These are phyloP conservation scores for Phaffomyces opuntiae DNA, from an alignment of 805 yeast genomes.

Conservation along the genomic window DNA sequence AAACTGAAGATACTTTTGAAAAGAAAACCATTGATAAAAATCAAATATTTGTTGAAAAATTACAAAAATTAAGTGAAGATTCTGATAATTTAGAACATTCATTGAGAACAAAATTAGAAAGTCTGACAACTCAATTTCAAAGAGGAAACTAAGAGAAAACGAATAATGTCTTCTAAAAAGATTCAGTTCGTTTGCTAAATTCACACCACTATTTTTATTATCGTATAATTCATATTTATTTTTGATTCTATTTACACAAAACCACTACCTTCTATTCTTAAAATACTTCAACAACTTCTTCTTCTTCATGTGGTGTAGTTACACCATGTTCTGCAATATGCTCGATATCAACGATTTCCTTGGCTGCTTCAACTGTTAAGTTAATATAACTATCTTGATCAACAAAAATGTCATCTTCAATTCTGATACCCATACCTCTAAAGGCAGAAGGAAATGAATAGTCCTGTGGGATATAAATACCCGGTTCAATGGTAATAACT, in stretches of 20 bases:
- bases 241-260: neutral
- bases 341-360: conserved; percentile 81
- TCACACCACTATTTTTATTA: too few relatives aligned
- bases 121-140: neutral
- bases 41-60: conserved; percentile 7
- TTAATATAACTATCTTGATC: conserved; percentile 52
- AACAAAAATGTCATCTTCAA: conserved; percentile 88
- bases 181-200: too few relatives aligned
- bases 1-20: conserved; percentile 12
- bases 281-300: conserved; percentile 32
- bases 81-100: conserved; percentile 14
- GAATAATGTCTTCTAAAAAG: neutral
- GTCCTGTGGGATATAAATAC: conserved; percentile 78
- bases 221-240: neutral
- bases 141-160: neutral
- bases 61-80: conserved; percentile 16
- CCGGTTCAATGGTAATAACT: conserved; percentile 94
- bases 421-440: conserved; percentile 86
- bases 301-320: conserved; percentile 38
- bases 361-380: conserved; percentile 76
- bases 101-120: conserved; percentile 7
- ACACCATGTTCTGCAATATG: conserved; percentile 53
- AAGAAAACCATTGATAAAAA: conserved; percentile 9
- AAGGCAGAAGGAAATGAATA: conserved; percentile 66
- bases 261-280: neutral